Evolutionary conservation across 768 basidiomycete species (phyloP).

Genomic region (Atractiella rhizophila): DNA sequence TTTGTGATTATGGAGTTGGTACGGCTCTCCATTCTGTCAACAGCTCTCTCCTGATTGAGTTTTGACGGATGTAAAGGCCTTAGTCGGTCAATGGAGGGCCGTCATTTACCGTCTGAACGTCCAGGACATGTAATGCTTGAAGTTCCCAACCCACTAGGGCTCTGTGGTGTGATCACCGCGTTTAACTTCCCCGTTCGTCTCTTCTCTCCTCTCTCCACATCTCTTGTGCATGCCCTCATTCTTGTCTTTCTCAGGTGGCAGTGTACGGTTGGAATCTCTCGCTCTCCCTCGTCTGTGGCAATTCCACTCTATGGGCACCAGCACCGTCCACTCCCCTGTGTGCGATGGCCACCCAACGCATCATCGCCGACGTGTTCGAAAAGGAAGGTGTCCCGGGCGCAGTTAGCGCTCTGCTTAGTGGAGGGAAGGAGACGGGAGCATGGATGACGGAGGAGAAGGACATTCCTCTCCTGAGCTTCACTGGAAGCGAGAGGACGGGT

Average conservation of each 20-base stretch:
- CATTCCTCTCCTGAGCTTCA: conserved; percentile 80
- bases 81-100: too few species aligned
- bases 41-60: too few species aligned
- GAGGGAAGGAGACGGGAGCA: conserved; percentile 54
- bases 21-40: not conserved
- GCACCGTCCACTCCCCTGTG: conserved; percentile 48
- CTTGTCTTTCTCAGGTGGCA: not conserved
- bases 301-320: conserved; percentile 88
- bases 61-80: too few species aligned
- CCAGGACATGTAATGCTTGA: conserved; percentile 11
- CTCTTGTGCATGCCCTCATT: not conserved
- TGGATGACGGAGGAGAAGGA: conserved; percentile 45
- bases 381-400: conserved; percentile 61
- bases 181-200: conserved; percentile 95
- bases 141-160: conserved; percentile 76
- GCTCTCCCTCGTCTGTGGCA: conserved; percentile 64
- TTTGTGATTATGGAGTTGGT: conserved; percentile 5
- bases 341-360: conserved; percentile 69
- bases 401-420: conserved; percentile 54
- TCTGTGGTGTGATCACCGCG: conserved; percentile 41
- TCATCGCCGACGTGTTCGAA: conserved; percentile 56
- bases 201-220: conserved; percentile 22
- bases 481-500: conserved; percentile 72
- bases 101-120: too few species aligned
- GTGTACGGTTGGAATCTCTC: conserved; percentile 48